Evolutionary conservation across 2,329 filamentous ascomycete genomes (phyloP).

Genomic region (Aspergillus ibericus): DNA sequence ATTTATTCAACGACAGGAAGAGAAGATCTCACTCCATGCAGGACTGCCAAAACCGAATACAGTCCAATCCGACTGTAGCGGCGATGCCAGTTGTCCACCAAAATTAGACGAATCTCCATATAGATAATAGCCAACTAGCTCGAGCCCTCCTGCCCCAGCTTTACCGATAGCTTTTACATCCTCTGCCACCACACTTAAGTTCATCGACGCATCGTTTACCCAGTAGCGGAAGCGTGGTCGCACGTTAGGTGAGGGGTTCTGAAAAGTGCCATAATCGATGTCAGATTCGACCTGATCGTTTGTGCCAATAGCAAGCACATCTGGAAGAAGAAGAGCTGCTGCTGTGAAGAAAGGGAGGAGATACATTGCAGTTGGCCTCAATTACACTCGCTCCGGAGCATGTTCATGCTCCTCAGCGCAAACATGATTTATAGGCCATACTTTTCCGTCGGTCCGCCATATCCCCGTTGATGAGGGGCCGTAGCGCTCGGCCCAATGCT

Average conservation of each 20-base stretch:
- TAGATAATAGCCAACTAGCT: background rate
- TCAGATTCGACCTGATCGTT: background rate
- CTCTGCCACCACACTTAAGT: background rate
- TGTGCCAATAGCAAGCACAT: background rate
- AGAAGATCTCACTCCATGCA: background rate
- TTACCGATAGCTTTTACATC: background rate
- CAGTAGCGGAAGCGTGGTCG: conserved; percentile 1
- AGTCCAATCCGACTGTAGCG: conserved; percentile 2
- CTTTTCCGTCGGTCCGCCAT: background rate
- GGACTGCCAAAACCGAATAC: background rate
- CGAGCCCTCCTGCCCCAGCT: background rate
- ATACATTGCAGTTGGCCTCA: background rate
- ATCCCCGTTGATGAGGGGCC: background rate
- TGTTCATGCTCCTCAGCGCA: background rate
- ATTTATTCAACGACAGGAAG: background rate
- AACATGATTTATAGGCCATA: background rate
- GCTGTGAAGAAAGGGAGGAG: background rate
- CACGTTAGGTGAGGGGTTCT: background rate
- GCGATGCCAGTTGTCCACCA: background rate
- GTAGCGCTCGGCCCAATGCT: background rate
- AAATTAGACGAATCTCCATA: background rate
- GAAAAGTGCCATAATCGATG: background rate
- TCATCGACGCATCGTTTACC: background rate
- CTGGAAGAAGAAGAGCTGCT: background rate
- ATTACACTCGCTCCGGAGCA: no score